Conservation (phyloP, 768 basidiomycete genomes). For the Nidularia pulvinata region DNA sequence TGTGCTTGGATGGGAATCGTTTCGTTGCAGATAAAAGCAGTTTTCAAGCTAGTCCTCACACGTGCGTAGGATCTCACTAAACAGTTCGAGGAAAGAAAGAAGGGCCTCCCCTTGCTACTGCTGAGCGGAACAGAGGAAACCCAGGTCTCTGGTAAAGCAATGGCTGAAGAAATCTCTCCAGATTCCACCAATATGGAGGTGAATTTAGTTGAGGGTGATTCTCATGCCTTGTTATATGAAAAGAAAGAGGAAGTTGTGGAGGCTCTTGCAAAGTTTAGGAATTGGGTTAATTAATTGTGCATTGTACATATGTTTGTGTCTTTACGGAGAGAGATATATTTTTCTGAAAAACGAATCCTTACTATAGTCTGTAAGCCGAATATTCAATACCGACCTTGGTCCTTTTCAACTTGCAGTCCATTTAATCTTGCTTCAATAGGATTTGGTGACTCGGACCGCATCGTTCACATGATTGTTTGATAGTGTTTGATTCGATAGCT, state of each 20-base stretch:
- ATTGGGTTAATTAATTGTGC: too few species aligned
- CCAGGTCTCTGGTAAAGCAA: slow-evolving; percentile 19
- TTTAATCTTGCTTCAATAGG: too few species aligned
- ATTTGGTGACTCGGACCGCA: too few species aligned
- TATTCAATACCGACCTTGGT: too few species aligned
- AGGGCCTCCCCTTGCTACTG: slow-evolving; percentile 22
- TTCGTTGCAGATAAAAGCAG: slow-evolving; percentile 12
- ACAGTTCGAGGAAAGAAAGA: slow-evolving; percentile 18
- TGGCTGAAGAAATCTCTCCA: slow-evolving; percentile 19
- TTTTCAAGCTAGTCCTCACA: slow-evolving; percentile 12
- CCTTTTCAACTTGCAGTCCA: too few species aligned
- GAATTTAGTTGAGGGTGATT: slow-evolving; percentile 21
- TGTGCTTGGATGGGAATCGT: slow-evolving; percentile 19
- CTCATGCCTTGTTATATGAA: slow-evolving; percentile 30
- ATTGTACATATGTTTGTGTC: too few species aligned
- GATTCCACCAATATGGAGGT: slow-evolving; percentile 30
- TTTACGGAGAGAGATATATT: too few species aligned
- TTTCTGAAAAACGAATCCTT: too few species aligned
- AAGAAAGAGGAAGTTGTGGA: slow-evolving; percentile 20
- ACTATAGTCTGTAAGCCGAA: too few species aligned
- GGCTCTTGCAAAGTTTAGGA: slow-evolving; percentile 3
- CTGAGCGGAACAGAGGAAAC: slow-evolving; percentile 20
- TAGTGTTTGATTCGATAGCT: too few species aligned
- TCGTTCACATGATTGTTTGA: too few species aligned
- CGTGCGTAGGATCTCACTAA: slow-evolving; percentile 21